Evolutionary conservation across 495 filamentous ascomycete genomes (phyloP).

Genomic region (Podospora pseudocomata): DNA sequence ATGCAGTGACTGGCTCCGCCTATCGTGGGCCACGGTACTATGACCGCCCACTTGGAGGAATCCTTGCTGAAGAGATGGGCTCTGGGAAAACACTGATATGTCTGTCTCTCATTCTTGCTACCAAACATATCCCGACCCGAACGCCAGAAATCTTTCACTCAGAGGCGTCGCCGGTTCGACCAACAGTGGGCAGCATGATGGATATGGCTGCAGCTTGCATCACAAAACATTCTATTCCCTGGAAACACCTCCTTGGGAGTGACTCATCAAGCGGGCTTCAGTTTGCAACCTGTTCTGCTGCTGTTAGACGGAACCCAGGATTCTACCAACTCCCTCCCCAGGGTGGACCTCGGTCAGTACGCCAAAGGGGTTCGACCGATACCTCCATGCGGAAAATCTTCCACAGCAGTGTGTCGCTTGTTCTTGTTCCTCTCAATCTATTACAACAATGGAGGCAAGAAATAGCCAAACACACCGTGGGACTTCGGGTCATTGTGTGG

Average conservation of each 20-base stretch:
- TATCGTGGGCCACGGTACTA: conserved; percentile 64
- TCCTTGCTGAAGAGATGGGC: conserved; percentile 67
- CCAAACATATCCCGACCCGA: conserved; percentile 61
- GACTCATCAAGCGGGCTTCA: conserved; percentile 31
- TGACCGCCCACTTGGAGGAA: conserved; percentile 73
- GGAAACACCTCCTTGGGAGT: conserved; percentile 56
- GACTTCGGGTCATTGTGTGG: conserved; percentile 55
- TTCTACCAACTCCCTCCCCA: conserved; percentile 53
- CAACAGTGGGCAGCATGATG: conserved; percentile 28
- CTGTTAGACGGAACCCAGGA: conserved; percentile 52
- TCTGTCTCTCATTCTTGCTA: conserved; percentile 77
- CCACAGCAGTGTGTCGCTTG: conserved; percentile 64
- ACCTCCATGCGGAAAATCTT: conserved; percentile 49
- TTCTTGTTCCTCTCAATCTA: conserved; percentile 66
- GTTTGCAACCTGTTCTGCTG: conserved; percentile 50
- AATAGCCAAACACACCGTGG: conserved; percentile 63
- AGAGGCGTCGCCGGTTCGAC: conserved; percentile 12
- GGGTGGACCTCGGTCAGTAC: conserved; percentile 42
- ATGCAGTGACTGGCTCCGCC: conserved; percentile 58
- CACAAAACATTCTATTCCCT: conserved; percentile 63
- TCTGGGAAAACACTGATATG: conserved; percentile 88
- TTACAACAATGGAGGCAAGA: conserved; percentile 67
- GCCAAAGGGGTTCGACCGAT: conserved; percentile 25
- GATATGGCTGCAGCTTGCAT: conserved; percentile 72
- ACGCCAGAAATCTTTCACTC: conserved; percentile 48